Base-by-base conservation (phyloP, 73 alveolate species). In the Blepharisma stoltei region DNA sequence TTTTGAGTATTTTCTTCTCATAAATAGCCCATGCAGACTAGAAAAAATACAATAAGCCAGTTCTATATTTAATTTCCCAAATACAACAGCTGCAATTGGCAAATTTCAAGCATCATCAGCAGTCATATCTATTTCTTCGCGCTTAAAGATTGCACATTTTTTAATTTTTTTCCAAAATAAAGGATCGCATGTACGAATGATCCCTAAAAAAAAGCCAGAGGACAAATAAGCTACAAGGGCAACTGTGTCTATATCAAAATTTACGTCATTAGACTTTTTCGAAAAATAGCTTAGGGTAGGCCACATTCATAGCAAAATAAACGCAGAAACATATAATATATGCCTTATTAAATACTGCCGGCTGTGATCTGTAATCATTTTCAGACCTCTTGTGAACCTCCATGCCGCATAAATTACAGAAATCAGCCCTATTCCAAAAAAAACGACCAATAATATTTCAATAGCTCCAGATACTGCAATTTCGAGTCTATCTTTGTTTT, bases 71-170 rank as follows among this genome's bases (percentile, higher is more conserved):
- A 60, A 25, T 14, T 60, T 18, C 11, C 48, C 37, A 8, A 14
- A 38, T 8, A 60, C 73, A 20, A 60, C 23, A 9, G 23, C 73
- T n/a, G 73, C 14, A 20, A 60, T 25, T 18, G 73, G 73, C 73
- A 14, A 38, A 25, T n/a, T 60, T 38, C 73, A 60, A 60, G 73
- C 73, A 14, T 60, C 73, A 9, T 60, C 73, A 14, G 37, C 38
- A 18, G 11, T 14, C 45, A 14, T 60, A 4, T n/a, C 14, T 60
- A 14, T 60, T 8, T 60, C 45, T 25, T 20, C 14, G 3, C 2
- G 23, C 18, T 14, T 60, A 60, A 60, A 25, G 0, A n/a, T 18
- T 1, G 23, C n/a, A 47, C 41, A 32, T 3, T 32, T 32, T 32
- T 32, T 32, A 32, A 60, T 20, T 60, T 60, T 60, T 9, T 60